phyloP scores from a whole-genome alignment of 805 yeast genomes.

The Yarrowia divulgata region DNA sequence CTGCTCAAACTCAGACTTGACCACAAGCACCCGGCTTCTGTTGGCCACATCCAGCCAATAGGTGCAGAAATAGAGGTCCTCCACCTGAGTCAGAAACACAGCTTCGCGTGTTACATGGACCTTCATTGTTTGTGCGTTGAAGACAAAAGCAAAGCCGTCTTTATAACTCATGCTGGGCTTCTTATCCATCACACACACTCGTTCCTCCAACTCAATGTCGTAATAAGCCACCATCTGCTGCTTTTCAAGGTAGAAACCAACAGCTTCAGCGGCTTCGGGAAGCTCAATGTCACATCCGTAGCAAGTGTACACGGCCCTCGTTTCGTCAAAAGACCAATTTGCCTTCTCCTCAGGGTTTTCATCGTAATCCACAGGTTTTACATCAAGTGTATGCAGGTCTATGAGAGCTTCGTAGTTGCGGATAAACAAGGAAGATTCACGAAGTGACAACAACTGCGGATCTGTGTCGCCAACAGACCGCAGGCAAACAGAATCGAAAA shows the following conservation, averaged over 20 bases:
- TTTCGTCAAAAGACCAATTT: too few species aligned
- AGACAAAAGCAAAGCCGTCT: background rate
- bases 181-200: background rate
- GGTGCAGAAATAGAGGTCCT: background rate
- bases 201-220: background rate
- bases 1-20: background rate
- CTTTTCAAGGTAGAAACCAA: background rate
- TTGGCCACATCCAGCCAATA: background rate
- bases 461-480: background rate
- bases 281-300: background rate
- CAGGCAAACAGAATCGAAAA: background rate
- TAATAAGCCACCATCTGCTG: background rate
- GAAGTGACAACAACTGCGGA: background rate
- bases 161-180: background rate
- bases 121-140: background rate
- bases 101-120: background rate
- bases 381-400: background rate
- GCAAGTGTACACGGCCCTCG: background rate
- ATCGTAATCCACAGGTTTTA: background rate
- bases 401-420: background rate
- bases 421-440: background rate
- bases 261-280: background rate
- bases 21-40: background rate
- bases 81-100: background rate
- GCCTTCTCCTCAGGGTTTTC: background rate